phyloP scores from a whole-genome alignment of 202 grass and related monocot genomes.

The Cymbopogon flexuosus region DNA sequence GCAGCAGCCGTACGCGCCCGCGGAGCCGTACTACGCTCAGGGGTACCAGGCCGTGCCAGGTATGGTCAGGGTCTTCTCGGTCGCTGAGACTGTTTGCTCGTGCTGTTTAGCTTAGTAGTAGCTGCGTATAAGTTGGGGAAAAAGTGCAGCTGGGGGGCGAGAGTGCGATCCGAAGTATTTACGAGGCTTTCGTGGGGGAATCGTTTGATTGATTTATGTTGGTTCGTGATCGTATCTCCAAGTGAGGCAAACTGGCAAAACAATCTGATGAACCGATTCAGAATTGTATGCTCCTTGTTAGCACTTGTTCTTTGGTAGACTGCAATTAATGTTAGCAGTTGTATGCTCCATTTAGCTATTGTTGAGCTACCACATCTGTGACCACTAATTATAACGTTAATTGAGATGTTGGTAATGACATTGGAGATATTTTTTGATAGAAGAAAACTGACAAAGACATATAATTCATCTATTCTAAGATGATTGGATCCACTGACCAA shows the following conservation, averaged over 20 bases:
- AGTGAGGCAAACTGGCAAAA: not conserved
- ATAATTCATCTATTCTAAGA: not conserved
- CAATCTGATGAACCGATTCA: not conserved
- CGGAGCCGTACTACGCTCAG: slow-evolving; percentile 45
- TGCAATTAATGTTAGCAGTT: not conserved
- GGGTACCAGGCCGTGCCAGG: slow-evolving; percentile 51
- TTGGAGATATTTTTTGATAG: not conserved
- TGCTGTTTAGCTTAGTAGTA: not conserved
- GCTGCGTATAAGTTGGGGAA: not conserved
- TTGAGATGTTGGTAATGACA: not conserved
- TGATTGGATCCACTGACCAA: slow-evolving; percentile 11
- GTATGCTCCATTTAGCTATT: not conserved
- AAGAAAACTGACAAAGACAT: not conserved
- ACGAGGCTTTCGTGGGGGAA: not conserved
- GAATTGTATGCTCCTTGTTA: not conserved
- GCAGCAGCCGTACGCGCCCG: slow-evolving; percentile 46
- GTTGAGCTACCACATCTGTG: not conserved
- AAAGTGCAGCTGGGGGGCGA: not conserved
- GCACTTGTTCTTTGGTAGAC: not conserved
- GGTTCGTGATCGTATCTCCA: not conserved
- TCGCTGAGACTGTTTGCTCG: not conserved
- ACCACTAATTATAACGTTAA: not conserved
- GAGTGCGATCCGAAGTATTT: not conserved
- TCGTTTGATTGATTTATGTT: not conserved
- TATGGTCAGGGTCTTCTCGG: not conserved